Percentiles rank a stretch among this genome's conserved stretches.
Evolutionary conservation across 129 eudicot species (phyloP).

Genomic region (Centaurea solstitialis): DNA sequence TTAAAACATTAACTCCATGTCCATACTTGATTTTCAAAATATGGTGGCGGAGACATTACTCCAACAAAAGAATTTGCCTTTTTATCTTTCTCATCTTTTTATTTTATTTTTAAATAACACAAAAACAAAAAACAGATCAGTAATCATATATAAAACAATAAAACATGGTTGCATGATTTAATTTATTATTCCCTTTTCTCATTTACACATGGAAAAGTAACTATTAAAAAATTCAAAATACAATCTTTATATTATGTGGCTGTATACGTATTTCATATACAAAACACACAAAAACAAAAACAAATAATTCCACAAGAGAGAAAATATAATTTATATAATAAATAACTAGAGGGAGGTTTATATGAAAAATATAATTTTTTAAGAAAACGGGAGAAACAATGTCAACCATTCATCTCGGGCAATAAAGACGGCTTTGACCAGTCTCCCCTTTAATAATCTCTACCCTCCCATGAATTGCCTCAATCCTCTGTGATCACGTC

Average conservation of each 20-base stretch:
- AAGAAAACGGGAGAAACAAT: no score
- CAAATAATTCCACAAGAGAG: not conserved
- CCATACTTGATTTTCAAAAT: constrained; percentile 23
- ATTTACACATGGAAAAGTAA: not conserved
- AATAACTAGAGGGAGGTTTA: no score
- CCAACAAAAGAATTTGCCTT: constrained; percentile 14
- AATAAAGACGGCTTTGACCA: no score
- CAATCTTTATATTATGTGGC: not conserved
- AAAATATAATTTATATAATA: no score
- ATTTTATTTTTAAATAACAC: not conserved
- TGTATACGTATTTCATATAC: not conserved
- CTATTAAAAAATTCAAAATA: not conserved
- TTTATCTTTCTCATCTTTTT: not conserved
- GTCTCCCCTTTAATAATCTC: no score
- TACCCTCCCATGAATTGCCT: no score
- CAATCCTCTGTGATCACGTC: no score
- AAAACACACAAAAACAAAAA: not conserved
- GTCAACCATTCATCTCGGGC: no score
- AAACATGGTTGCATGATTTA: not conserved
- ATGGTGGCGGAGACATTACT: constrained; percentile 31
- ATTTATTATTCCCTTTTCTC: not conserved
- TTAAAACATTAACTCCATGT: constrained; percentile 3
- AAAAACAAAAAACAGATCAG: constrained; percentile 10
- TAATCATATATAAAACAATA: not conserved
- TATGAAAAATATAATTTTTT: no score